Percentiles rank a stretch among this genome's conserved stretches.
Conservation (phyloP, 495 filamentous ascomycete species). For the Podospora pseudoanserina region DNA sequence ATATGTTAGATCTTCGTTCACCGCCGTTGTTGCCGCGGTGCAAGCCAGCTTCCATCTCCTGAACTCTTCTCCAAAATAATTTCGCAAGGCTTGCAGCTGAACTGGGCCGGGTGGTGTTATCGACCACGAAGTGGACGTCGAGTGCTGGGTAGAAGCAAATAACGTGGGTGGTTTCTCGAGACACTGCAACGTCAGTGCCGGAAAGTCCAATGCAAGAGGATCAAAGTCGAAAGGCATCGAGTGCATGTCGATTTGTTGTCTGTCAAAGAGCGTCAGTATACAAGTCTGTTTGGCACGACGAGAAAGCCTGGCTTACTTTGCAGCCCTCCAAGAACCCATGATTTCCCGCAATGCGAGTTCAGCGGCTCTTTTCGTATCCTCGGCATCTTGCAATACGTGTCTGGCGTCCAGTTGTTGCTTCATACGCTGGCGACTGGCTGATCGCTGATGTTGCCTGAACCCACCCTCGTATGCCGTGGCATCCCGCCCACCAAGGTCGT, state of each 20-base stretch:
- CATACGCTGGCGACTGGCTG: conserved; percentile 44
- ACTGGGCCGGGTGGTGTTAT: conserved; percentile 64
- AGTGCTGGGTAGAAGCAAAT: conserved; percentile 65
- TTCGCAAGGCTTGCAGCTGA: conserved; percentile 66
- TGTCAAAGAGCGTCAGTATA: conserved; percentile 29
- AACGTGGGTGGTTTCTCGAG: conserved; percentile 74
- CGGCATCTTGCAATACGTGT: conserved; percentile 55
- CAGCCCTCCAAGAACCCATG: conserved; percentile 71
- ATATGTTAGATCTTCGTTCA: conserved; percentile 41
- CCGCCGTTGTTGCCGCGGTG: conserved; percentile 39
- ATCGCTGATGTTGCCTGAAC: conserved; percentile 37
- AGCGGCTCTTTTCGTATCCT: conserved; percentile 72
- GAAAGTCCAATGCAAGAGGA: conserved; percentile 73
- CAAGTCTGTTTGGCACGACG: conserved; percentile 16
- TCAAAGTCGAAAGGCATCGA: conserved; percentile 75
- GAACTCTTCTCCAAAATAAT: conserved; percentile 62
- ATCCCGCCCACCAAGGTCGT: conserved; percentile 53
- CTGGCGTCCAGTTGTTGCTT: conserved; percentile 58
- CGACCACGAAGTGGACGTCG: conserved; percentile 69
- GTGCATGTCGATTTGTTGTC: conserved; percentile 44
- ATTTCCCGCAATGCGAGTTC: conserved; percentile 81
- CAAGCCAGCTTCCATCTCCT: conserved; percentile 55
- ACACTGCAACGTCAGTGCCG: conserved; percentile 73
- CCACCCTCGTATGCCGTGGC: conserved; percentile 28
- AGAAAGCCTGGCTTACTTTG: conserved; percentile 55